Conservation (phyloP, 306 rosid species). For the Ochetophila trinervis region DNA sequence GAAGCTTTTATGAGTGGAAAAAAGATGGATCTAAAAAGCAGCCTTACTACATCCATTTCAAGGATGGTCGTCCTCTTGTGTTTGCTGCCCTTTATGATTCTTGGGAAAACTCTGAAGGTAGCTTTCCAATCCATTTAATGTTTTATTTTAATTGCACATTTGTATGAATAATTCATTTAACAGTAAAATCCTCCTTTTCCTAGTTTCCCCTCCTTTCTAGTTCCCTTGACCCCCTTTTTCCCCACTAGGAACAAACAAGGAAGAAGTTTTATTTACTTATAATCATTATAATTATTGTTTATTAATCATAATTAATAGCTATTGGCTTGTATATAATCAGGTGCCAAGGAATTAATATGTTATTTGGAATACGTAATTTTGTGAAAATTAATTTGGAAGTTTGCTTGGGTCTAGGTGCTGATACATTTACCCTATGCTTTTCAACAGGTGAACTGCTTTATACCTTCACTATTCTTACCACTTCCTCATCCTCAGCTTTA, state of each 20-base stretch:
- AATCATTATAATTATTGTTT: too few relatives aligned
- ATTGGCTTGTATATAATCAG: neutral
- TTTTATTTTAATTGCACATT: too few relatives aligned
- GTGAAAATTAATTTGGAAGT: neutral
- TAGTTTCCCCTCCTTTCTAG: too few relatives aligned
- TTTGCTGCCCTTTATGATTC: conserved; percentile 90
- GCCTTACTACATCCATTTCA: conserved; percentile 85
- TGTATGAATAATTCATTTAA: neutral
- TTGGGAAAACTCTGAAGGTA: conserved; percentile 80
- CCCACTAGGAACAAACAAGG: too few relatives aligned
- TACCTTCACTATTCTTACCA: conserved; percentile 74
- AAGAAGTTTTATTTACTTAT: too few relatives aligned
- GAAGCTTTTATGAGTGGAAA: conserved; percentile 92
- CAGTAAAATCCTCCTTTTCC: neutral
- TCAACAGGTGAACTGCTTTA: conserved; percentile 62
- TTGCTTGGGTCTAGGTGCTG: conserved; percentile 11
- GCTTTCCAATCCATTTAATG: neutral
- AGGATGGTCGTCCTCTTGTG: conserved; percentile 77
- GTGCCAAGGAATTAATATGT: neutral
- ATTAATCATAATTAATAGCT: too few relatives aligned
- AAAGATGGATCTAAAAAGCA: conserved; percentile 85
- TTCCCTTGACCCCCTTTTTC: too few relatives aligned
- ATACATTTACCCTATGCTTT: conserved; percentile 10
- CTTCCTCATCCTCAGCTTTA: conserved; percentile 75
- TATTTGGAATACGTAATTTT: neutral